Percentiles rank a stretch among this genome's conserved stretches.
phyloP scores from a whole-genome alignment of 2,329 filamentous ascomycete species.

The Myriosclerotinia scirpicola region DNA sequence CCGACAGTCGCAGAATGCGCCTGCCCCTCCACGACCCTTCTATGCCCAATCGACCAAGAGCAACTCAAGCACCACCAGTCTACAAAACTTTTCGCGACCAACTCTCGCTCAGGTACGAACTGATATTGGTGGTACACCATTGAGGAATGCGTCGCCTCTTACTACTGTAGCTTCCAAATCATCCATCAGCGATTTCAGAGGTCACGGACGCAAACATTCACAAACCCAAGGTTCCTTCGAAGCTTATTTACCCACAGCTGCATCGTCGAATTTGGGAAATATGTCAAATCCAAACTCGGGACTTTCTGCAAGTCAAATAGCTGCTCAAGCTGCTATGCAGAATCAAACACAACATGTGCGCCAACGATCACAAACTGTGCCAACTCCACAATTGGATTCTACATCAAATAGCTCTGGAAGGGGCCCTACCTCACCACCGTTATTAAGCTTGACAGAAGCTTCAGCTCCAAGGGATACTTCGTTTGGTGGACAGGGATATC shows the following conservation, averaged over 20 bases:
- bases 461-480: slow-evolving; percentile 59
- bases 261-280: slow-evolving; percentile 41
- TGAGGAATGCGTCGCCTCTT: slow-evolving; percentile 46
- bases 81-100: slow-evolving; percentile 60
- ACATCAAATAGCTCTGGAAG: slow-evolving; percentile 30
- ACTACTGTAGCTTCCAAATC: slow-evolving; percentile 45
- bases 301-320: slow-evolving; percentile 71
- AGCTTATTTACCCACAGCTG: slow-evolving; percentile 63
- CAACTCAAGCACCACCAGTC: slow-evolving; percentile 49
- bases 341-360: slow-evolving; percentile 54
- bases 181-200: slow-evolving; percentile 40
- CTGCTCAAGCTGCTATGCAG: slow-evolving; percentile 74
- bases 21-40: slow-evolving; percentile 48
- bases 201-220: slow-evolving; percentile 65
- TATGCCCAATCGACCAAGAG: slow-evolving; percentile 49
- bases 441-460: slow-evolving; percentile 64
- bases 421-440: slow-evolving; percentile 59
- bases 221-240: slow-evolving; percentile 77
- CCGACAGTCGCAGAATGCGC: slow-evolving; percentile 48
- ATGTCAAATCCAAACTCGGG: slow-evolving; percentile 42
- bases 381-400: slow-evolving; percentile 47
- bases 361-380: slow-evolving; percentile 73
- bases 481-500: slow-evolving; percentile 52
- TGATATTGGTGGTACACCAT: slow-evolving; percentile 28
- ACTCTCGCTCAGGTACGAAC: slow-evolving; percentile 36